Conservation (phyloP, 768 basidiomycete species). For the Mycena epipterygia region DNA sequence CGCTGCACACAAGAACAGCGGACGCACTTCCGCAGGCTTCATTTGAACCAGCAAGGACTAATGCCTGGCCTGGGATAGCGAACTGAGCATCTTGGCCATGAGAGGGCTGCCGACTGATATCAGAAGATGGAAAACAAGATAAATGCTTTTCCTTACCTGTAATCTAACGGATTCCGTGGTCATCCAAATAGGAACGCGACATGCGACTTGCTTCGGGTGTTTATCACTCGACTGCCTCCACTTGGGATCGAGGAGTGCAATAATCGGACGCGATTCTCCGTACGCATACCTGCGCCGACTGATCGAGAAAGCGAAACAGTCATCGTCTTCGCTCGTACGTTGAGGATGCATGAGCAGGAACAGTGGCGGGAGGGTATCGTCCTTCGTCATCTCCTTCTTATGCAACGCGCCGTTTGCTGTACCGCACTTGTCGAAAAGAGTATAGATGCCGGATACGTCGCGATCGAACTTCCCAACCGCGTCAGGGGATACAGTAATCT, state of each 20-base stretch:
- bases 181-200: conserved; percentile 79
- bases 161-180: conserved; percentile 61
- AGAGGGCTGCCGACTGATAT: conserved; percentile 60
- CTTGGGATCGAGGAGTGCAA: conserved; percentile 77
- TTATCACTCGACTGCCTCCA: conserved; percentile 82
- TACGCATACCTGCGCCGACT: conserved; percentile 84
- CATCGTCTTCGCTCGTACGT: conserved; percentile 81
- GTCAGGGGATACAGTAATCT: conserved; percentile 69
- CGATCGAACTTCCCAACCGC: conserved; percentile 72
- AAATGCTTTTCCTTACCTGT: conserved; percentile 56
- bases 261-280: conserved; percentile 82
- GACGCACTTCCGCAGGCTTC: conserved; percentile 82
- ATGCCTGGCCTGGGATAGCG: conserved; percentile 68
- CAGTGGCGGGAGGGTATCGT: conserved; percentile 73
- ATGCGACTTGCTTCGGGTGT: conserved; percentile 63
- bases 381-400: conserved; percentile 61
- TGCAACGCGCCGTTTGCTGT: conserved; percentile 90
- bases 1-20: conserved; percentile 83
- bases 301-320: conserved; percentile 88
- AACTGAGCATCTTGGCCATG: conserved; percentile 69
- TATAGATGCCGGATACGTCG: conserved; percentile 85
- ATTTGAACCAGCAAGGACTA: conserved; percentile 65
- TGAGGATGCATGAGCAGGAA: conserved; percentile 92
- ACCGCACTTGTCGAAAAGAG: conserved; percentile 87
- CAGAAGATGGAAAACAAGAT: conserved; percentile 14